Conservation (phyloP, 148 eudicot species). For the Camellia sinensis region DNA sequence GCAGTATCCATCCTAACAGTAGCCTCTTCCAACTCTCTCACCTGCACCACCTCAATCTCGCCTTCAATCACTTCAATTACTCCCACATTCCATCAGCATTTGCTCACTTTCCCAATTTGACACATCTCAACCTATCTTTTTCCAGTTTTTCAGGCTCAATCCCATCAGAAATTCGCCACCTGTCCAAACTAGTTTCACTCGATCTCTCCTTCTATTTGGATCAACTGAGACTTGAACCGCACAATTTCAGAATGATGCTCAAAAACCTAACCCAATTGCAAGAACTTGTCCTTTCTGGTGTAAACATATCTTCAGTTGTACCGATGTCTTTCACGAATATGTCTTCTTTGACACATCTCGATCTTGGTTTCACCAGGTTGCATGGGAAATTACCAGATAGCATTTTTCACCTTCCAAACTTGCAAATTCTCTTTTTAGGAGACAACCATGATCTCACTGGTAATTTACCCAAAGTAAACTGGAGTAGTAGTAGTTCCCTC, state of each 20-base stretch:
- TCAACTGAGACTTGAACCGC: background rate
- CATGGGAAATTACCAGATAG: too few species aligned
- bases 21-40: background rate
- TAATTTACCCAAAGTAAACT: too few species aligned
- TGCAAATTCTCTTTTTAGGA: too few species aligned
- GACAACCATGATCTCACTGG: too few species aligned
- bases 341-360: too few species aligned
- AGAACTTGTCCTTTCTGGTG: too few species aligned
- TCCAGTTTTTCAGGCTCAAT: background rate
- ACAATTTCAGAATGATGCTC: too few species aligned
- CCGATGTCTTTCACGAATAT: too few species aligned
- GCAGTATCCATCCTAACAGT: background rate
- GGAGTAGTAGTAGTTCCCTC: too few species aligned
- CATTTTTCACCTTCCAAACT: too few species aligned
- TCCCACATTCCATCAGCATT: background rate
- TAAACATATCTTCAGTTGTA: background rate
- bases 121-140: background rate
- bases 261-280: too few species aligned
- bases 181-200: background rate
- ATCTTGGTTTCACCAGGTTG: too few species aligned
- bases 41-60: background rate
- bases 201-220: background rate
- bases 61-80: background rate
- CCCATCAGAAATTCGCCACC: background rate
- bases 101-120: background rate